Conservation (phyloP, 1,284 basidiomycete genomes). For the Exobasidium cylindrosporum region DNA sequence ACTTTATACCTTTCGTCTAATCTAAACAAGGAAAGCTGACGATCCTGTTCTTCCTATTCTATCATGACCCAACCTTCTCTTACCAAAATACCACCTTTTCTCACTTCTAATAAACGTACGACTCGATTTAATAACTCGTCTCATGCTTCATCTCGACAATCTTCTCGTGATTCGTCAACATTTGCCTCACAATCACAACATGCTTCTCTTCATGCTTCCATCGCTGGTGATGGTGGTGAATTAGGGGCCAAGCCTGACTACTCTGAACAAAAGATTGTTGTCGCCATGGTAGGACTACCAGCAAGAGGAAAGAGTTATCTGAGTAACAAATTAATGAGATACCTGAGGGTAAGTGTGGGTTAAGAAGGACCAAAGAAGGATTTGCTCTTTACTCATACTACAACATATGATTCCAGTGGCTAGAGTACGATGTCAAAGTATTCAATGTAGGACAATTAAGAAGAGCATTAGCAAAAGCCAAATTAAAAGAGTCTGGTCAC, state of each 20-base stretch:
- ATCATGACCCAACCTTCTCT: too few relatives aligned
- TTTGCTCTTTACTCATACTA: neutral
- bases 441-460: conserved; percentile 97
- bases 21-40: too few relatives aligned
- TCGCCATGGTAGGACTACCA: conserved; percentile 76
- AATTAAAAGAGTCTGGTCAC: conserved; percentile 66
- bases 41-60: too few relatives aligned
- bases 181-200: too few relatives aligned
- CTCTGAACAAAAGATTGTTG: conserved; percentile 94
- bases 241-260: conserved; percentile 93
- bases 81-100: too few relatives aligned
- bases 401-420: conserved; percentile 67
- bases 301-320: conserved; percentile 54
- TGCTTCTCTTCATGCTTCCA: neutral
- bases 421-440: conserved; percentile 97
- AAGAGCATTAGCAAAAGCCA: conserved; percentile 77
- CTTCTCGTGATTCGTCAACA: too few relatives aligned
- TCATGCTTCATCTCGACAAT: neutral
- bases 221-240: conserved; percentile 24
- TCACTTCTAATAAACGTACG: too few relatives aligned
- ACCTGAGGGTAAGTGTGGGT: conserved; percentile 34
- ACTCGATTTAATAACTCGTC: too few relatives aligned
- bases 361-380: neutral
- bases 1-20: too few relatives aligned
- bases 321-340: conserved; percentile 54